Conservation (phyloP, 2,329 filamentous ascomycete genomes). For the Zalaria sp. region DNA sequence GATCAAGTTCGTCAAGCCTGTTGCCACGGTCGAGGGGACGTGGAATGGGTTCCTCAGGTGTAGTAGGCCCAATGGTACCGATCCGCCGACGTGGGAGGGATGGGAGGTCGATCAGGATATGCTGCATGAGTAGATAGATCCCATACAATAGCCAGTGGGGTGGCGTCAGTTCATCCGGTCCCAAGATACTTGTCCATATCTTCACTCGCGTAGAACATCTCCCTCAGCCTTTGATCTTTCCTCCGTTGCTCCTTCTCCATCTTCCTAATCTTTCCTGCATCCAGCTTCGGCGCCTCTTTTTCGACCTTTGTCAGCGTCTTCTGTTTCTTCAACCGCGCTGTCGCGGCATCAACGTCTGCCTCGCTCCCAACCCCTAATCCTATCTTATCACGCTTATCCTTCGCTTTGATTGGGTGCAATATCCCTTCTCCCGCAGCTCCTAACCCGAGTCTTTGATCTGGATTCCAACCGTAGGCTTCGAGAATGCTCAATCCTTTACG, state of each 20-base stretch:
- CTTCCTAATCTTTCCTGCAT: conserved; percentile 56
- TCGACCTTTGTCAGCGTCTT: neutral
- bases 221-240: conserved; percentile 36
- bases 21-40: conserved; percentile 31
- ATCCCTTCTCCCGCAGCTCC: conserved; percentile 57
- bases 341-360: conserved; percentile 5
- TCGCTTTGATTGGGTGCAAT: conserved; percentile 58
- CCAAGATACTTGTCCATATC: conserved; percentile 64
- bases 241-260: conserved; percentile 43
- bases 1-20: conserved; percentile 34
- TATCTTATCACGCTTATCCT: conserved; percentile 57
- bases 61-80: conserved; percentile 38
- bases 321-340: conserved; percentile 2
- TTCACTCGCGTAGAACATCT: conserved; percentile 61
- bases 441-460: conserved; percentile 56
- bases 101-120: conserved; percentile 28
- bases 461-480: conserved; percentile 57
- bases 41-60: conserved; percentile 34
- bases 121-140: conserved; percentile 7
- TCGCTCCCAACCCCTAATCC: conserved; percentile 46
- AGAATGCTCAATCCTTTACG: conserved; percentile 57
- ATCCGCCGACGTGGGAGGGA: conserved; percentile 34
- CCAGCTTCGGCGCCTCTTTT: conserved; percentile 30
- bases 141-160: too few species aligned
- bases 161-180: neutral